phyloP scores from a whole-genome alignment of 495 filamentous ascomycete species.

The Hypoxylon perforatum region DNA sequence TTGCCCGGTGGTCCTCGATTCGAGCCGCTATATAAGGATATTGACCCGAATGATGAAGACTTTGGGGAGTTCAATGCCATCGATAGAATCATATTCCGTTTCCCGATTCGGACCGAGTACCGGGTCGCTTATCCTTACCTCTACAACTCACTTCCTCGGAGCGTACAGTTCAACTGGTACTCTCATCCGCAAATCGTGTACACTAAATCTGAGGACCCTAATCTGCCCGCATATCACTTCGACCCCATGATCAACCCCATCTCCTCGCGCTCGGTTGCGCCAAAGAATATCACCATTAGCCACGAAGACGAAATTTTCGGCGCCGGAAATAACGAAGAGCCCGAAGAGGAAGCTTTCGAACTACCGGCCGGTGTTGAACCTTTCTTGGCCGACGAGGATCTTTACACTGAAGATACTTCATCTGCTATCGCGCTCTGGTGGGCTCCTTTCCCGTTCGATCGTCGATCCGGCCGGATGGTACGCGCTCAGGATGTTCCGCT shows the following conservation, averaged over 20 bases:
- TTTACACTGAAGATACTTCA: slow-evolving; percentile 90
- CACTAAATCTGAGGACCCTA: slow-evolving; percentile 86
- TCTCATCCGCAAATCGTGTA: slow-evolving; percentile 95
- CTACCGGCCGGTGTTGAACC: slow-evolving; percentile 84
- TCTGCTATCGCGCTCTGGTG: slow-evolving; percentile 97
- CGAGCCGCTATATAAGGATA: slow-evolving; percentile 98
- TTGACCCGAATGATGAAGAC: slow-evolving; percentile 98
- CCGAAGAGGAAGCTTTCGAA: slow-evolving; percentile 79
- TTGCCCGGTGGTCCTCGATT: slow-evolving; percentile 97
- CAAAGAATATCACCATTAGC: slow-evolving; percentile 91
- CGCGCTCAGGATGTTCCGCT: slow-evolving; percentile 96
- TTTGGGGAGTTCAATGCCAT: slow-evolving; percentile 99
- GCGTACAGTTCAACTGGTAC: slow-evolving; percentile 93
- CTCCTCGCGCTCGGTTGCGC: slow-evolving; percentile 91
- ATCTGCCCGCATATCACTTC: slow-evolving; percentile 96
- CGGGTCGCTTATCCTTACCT: slow-evolving; percentile 93
- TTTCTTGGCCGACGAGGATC: slow-evolving; percentile 88
- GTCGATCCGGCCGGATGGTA: slow-evolving; percentile 96
- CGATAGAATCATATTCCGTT: slow-evolving; percentile 98
- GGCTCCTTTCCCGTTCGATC: slow-evolving; percentile 97
- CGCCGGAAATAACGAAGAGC: slow-evolving; percentile 81
- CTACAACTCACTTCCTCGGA: slow-evolving; percentile 95
- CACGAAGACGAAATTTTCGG: slow-evolving; percentile 98
- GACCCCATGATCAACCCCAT: slow-evolving; percentile 98
- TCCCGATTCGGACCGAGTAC: slow-evolving; percentile 95